Evolutionary conservation across 106 monocot species (phyloP).

Genomic region (Apostasia ramifera): DNA sequence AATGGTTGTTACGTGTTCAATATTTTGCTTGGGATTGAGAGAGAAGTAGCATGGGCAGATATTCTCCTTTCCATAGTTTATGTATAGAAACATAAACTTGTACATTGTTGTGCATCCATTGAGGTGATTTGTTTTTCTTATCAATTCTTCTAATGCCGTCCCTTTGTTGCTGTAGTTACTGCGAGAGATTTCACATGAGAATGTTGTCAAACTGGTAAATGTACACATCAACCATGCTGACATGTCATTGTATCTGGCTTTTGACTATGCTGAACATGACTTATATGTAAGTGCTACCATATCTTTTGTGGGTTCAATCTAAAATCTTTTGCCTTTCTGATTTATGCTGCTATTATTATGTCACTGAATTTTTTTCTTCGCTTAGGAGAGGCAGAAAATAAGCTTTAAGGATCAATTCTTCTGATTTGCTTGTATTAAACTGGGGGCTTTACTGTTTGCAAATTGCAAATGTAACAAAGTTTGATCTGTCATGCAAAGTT

Average conservation of each 20-base stretch:
- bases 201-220: constrained; percentile 96
- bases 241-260: constrained; percentile 97
- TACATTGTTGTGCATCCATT: no score
- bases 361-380: background rate
- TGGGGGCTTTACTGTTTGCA: background rate
- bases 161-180: constrained; percentile 51
- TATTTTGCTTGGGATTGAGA: background rate
- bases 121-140: background rate
- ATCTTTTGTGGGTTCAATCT: background rate
- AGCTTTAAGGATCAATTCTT: background rate
- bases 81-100: no score
- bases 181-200: constrained; percentile 91
- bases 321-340: background rate
- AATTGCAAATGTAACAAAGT: background rate
- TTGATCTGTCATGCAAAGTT: background rate
- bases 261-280: constrained; percentile 98
- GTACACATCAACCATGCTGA: constrained; percentile 97
- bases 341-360: background rate
- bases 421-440: background rate
- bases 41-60: no score
- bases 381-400: background rate
- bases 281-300: constrained; percentile 60
- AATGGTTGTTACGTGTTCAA: background rate
- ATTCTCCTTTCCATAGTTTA: no score
- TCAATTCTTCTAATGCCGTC: background rate